A percentile compares a stretch with the other conserved stretches of the same genome.
Conservation (phyloP, 2,329 filamentous ascomycete species). For the Geosmithia morbida region DNA sequence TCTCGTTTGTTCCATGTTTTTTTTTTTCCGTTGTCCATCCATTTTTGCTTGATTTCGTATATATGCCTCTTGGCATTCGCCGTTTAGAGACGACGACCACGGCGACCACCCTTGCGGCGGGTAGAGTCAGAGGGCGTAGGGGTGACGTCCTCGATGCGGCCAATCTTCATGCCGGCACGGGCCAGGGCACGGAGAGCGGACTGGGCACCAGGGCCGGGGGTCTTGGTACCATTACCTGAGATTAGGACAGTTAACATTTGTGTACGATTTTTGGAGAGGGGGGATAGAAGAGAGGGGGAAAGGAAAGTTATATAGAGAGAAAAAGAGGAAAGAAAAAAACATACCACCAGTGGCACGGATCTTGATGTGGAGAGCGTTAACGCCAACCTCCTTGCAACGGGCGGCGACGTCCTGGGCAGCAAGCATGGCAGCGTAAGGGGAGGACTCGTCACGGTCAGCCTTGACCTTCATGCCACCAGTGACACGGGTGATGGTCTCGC, state of each 20-base stretch:
- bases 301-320: too few relatives aligned
- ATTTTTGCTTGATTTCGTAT: neutral
- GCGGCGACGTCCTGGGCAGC: constrained; percentile 94
- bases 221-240: constrained; percentile 99
- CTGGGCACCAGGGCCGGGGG: constrained; percentile 96
- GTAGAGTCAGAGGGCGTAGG: constrained; percentile 98
- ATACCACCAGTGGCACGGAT: constrained; percentile 97
- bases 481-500: constrained; percentile 99
- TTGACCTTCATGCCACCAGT: constrained; percentile 99
- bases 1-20: neutral
- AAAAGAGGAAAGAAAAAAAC: constrained; percentile 14
- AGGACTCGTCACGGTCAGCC: constrained; percentile 99
- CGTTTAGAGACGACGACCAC: constrained; percentile 98
- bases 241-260: too few relatives aligned
- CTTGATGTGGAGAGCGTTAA: constrained; percentile 98
- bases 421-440: constrained; percentile 99
- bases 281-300: neutral
- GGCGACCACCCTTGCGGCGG: constrained; percentile 99
- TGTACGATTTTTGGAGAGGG: too few relatives aligned
- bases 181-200: constrained; percentile 97
- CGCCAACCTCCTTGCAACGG: constrained; percentile 60
- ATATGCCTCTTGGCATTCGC: constrained; percentile 7
- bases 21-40: neutral
- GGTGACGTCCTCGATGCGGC: constrained; percentile 98
- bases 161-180: constrained; percentile 99